Percentiles rank a stretch among this genome's conserved stretches.
These are phyloP conservation scores for Kockovaella imperatae DNA, from an alignment of 768 basidiomycete species.

Conservation along the genomic window DNA sequence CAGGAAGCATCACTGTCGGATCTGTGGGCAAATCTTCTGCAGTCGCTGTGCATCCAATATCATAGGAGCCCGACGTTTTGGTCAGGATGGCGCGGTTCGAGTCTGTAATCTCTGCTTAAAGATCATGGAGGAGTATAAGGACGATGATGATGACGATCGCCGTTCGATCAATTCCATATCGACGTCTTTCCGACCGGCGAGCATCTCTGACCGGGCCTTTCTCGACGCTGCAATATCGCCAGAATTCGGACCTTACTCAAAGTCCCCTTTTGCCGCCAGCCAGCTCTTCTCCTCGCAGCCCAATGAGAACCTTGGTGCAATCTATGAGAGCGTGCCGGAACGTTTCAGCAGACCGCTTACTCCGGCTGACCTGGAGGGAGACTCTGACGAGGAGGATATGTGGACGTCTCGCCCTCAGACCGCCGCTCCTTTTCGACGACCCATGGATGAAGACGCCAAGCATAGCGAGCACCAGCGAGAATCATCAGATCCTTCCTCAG, in stretches of 20 bases:
- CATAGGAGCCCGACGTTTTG: slow-evolving; percentile 87
- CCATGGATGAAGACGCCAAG: slow-evolving; percentile 41
- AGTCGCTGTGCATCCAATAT: slow-evolving; percentile 94
- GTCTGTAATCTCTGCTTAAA: slow-evolving; percentile 94
- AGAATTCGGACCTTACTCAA: slow-evolving; percentile 52
- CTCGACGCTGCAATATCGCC: slow-evolving; percentile 59
- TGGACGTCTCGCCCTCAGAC: slow-evolving; percentile 31
- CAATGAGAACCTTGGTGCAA: slow-evolving; percentile 29
- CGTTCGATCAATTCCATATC: slow-evolving; percentile 69
- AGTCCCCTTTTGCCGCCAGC: slow-evolving; percentile 81
- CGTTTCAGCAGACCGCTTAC: slow-evolving; percentile 22
- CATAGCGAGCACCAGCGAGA: background rate
- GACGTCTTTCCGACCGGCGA: slow-evolving; percentile 57
- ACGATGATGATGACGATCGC: slow-evolving; percentile 80
- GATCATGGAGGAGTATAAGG: slow-evolving; percentile 77
- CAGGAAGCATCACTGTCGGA: slow-evolving; percentile 93
- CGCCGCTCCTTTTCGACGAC: slow-evolving; percentile 46
- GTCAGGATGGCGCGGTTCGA: slow-evolving; percentile 88
- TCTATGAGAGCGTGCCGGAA: slow-evolving; percentile 23
- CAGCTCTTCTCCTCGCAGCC: slow-evolving; percentile 60
- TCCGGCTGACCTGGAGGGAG: slow-evolving; percentile 18
- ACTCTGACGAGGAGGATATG: slow-evolving; percentile 23
- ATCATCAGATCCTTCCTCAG: background rate
- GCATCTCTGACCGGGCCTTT: slow-evolving; percentile 29
- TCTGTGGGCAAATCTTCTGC: slow-evolving; percentile 99